Evolutionary conservation across 768 basidiomycete genomes (phyloP).

Genomic region (Psilocybe tampanensis): DNA sequence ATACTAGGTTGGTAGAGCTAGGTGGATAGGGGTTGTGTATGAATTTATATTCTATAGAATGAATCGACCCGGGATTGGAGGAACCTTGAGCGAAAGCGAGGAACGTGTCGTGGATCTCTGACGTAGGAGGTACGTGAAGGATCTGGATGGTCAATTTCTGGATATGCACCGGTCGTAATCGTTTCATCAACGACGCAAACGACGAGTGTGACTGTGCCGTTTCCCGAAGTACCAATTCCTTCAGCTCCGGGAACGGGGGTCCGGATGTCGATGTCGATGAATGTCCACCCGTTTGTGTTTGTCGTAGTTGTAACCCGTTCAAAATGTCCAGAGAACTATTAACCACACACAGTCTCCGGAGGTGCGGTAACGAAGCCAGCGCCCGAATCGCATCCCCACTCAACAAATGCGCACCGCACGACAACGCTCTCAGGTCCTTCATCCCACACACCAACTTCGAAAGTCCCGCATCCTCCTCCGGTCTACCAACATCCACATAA

Average conservation of each 20-base stretch:
- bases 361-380: conserved; percentile 8
- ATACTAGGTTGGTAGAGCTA: too few species aligned
- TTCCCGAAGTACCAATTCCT: conserved; percentile 7
- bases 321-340: conserved; percentile 9
- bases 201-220: neutral
- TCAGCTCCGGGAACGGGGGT: conserved; percentile 6
- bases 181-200: neutral
- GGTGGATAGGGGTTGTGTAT: neutral
- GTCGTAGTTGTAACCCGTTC: neutral
- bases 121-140: neutral
- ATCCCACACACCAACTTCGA: conserved; percentile 13
- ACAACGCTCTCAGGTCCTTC: conserved; percentile 10
- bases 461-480: neutral
- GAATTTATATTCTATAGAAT: conserved; percentile 1
- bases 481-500: neutral
- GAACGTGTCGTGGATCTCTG: neutral
- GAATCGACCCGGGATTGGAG: neutral
- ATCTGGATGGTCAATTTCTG: conserved; percentile 1
- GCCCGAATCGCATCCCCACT: conserved; percentile 1
- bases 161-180: conserved; percentile 1
- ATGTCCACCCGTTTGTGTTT: too few species aligned
- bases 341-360: conserved; percentile 3
- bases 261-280: too few species aligned
- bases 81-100: neutral
- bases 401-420: conserved; percentile 9